These are phyloP conservation scores for Entophlyctis luteolus DNA, from an alignment of 192 early-diverging fungal species.

Conservation along the genomic window DNA sequence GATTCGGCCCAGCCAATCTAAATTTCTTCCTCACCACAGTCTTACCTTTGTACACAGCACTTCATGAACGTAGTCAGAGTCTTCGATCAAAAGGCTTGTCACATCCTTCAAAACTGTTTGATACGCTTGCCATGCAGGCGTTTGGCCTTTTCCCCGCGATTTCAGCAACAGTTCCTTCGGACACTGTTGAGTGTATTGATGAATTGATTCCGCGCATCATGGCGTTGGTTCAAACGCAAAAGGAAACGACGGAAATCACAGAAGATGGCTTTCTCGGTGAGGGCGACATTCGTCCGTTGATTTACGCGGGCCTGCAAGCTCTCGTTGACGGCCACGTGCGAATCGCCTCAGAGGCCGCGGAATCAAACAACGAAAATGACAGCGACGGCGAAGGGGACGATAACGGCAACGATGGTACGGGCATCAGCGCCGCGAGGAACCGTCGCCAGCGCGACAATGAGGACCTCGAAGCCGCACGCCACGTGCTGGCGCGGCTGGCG, in stretches of 20 bases:
- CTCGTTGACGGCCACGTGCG: constrained; percentile 37
- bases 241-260: constrained; percentile 2
- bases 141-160: constrained; percentile 84
- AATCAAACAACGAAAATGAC: not conserved
- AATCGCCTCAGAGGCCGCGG: not conserved
- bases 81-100: constrained; percentile 16
- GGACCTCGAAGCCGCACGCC: constrained; percentile 6
- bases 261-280: constrained; percentile 23
- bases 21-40: constrained; percentile 12
- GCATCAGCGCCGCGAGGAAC: constrained; percentile 5
- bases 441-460: not conserved
- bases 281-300: constrained; percentile 69
- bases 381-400: not conserved
- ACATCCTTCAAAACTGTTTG: constrained; percentile 75
- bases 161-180: constrained; percentile 73
- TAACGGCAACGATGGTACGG: too few relatives aligned
- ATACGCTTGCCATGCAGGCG: constrained; percentile 81
- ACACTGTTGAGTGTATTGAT: constrained; percentile 48
- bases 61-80: not conserved
- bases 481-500: constrained; percentile 28
- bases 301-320: constrained; percentile 68
- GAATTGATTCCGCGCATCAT: constrained; percentile 69
- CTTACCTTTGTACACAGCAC: constrained; percentile 6
- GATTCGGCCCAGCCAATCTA: constrained; percentile 34
- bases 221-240: constrained; percentile 55